A percentile compares a stretch with the other conserved stretches of the same genome.
phyloP scores from a whole-genome alignment of 2,329 filamentous ascomycete species.

The Cladosporium sp. region DNA sequence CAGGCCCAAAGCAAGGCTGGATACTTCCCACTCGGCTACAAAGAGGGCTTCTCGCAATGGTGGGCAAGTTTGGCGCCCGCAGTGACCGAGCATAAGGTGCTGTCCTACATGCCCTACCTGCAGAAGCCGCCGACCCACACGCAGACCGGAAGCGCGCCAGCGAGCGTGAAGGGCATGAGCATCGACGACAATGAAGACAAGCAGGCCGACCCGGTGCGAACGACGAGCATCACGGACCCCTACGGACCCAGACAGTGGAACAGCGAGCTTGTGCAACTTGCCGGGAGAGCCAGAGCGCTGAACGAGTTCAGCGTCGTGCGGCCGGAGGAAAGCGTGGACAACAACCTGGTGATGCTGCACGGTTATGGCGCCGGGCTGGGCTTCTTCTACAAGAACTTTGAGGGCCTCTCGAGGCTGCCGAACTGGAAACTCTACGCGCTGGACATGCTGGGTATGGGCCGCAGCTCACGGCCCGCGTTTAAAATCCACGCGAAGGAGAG shows the following conservation, averaged over 20 bases:
- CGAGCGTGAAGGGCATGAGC: slow-evolving; percentile 34
- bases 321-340: slow-evolving; percentile 68
- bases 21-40: slow-evolving; percentile 79
- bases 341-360: slow-evolving; percentile 91
- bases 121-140: slow-evolving; percentile 63
- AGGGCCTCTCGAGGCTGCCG: slow-evolving; percentile 67
- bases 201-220: slow-evolving; percentile 38
- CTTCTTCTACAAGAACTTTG: slow-evolving; percentile 98
- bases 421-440: slow-evolving; percentile 89
- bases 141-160: slow-evolving; percentile 53
- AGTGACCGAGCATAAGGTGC: slow-evolving; percentile 78
- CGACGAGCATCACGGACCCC: slow-evolving; percentile 56
- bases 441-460: slow-evolving; percentile 93
- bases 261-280: slow-evolving; percentile 74
- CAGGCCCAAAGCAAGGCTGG: slow-evolving; percentile 12
- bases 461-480: slow-evolving; percentile 78
- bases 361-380: slow-evolving; percentile 93
- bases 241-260: slow-evolving; percentile 81
- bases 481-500: slow-evolving; percentile 76
- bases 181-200: slow-evolving; percentile 27
- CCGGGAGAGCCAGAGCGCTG: slow-evolving; percentile 77
- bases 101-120: slow-evolving; percentile 79
- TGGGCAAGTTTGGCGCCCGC: slow-evolving; percentile 81
- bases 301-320: slow-evolving; percentile 93
- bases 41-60: slow-evolving; percentile 89